Percentiles rank a stretch among this genome's conserved stretches.
Conservation (phyloP, 768 basidiomycete species). For the Suillus subaureus region DNA sequence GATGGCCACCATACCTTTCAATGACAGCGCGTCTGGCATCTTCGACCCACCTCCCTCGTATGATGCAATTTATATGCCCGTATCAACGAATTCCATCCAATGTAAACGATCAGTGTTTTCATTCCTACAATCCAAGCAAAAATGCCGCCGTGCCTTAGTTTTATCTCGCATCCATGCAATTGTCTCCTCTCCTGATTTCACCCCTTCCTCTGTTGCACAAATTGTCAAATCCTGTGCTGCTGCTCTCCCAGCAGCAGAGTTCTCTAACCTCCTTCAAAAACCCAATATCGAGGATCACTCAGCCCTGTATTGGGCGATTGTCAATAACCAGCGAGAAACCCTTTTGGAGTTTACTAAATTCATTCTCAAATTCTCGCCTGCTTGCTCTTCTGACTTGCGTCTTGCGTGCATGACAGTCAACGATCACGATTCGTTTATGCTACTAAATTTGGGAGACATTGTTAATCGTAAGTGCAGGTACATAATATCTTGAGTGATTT, state of each 20-base stretch:
- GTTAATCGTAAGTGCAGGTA: too few species aligned
- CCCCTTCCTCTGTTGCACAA: conserved; percentile 24
- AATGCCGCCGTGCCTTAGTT: conserved; percentile 34
- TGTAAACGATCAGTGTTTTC: not conserved
- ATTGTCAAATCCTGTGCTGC: conserved; percentile 63
- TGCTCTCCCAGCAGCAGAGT: conserved; percentile 49
- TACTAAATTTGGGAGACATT: not conserved
- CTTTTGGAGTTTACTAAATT: conserved; percentile 44
- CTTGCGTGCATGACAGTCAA: conserved; percentile 50
- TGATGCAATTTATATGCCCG: conserved; percentile 15
- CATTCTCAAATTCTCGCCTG: conserved; percentile 40
- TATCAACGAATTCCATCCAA: not conserved
- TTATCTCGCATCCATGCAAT: conserved; percentile 53
- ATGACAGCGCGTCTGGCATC: not conserved
- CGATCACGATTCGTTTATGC: conserved; percentile 5
- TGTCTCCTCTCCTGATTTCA: conserved; percentile 24
- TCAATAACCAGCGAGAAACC: conserved; percentile 24
- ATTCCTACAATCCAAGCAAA: not conserved
- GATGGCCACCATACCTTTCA: not conserved
- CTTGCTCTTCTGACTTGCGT: conserved; percentile 55
- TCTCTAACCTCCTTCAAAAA: conserved; percentile 4
- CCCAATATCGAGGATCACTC: not conserved
- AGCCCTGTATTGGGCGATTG: conserved; percentile 2
- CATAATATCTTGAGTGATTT: not conserved
- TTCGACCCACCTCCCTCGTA: not conserved